Conservation (phyloP, 345 rosid species). For the Populus nigra region DNA sequence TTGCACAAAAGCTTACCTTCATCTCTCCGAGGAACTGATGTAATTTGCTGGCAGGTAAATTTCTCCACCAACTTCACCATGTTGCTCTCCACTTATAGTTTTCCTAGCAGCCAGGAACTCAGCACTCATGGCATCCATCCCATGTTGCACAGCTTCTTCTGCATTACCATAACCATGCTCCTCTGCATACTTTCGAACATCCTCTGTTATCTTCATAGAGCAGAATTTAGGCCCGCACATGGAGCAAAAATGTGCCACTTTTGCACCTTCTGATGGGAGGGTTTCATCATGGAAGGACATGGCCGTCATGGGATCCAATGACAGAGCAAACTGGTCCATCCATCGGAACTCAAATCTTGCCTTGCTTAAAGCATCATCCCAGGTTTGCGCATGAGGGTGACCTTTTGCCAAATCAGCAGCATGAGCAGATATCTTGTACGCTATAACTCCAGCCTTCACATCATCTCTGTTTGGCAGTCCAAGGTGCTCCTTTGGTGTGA, state of each 20-base stretch:
- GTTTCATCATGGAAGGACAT: slow-evolving; percentile 98
- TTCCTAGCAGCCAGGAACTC: slow-evolving; percentile 83
- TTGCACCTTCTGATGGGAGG: slow-evolving; percentile 95
- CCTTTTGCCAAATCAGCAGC: slow-evolving; percentile 97
- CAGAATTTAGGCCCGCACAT: slow-evolving; percentile 99
- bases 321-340: slow-evolving; percentile 98
- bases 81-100: slow-evolving; percentile 93
- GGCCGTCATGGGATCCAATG: slow-evolving; percentile 97
- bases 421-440: slow-evolving; percentile 95
- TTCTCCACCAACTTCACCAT: slow-evolving; percentile 96
- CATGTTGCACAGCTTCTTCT: slow-evolving; percentile 81
- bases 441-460: slow-evolving; percentile 95
- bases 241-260: slow-evolving; percentile 97
- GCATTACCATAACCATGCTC: slow-evolving; percentile 91
- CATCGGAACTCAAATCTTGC: slow-evolving; percentile 96
- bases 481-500: slow-evolving; percentile 97
- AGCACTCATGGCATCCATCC: slow-evolving; percentile 98
- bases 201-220: slow-evolving; percentile 99
- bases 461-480: slow-evolving; percentile 98
- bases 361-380: slow-evolving; percentile 97
- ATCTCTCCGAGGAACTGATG: slow-evolving; percentile 46
- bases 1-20: slow-evolving; percentile 22
- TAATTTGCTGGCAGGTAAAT: slow-evolving; percentile 77
- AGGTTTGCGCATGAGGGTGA: slow-evolving; percentile 93
- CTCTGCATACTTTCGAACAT: slow-evolving; percentile 91